phyloP scores from a whole-genome alignment of 2,329 filamentous ascomycete species.

The Fusarium sp. region DNA sequence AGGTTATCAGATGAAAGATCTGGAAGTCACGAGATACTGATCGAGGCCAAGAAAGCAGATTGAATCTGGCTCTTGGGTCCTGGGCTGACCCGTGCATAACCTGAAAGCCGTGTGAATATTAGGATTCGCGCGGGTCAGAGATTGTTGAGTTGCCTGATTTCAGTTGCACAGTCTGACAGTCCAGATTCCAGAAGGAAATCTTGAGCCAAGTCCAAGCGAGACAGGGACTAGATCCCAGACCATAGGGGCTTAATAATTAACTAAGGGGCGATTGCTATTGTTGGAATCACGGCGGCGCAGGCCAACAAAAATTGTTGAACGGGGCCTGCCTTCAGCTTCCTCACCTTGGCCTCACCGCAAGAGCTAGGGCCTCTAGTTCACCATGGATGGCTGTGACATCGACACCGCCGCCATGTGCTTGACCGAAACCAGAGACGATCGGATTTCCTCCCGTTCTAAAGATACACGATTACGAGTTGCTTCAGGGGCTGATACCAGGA shows the following conservation, averaged over 20 bases:
- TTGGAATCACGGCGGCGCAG: constrained; percentile 30
- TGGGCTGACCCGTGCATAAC: constrained; percentile 20
- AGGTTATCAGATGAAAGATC: constrained; percentile 15
- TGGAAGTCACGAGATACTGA: constrained; percentile 22
- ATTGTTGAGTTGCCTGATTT: constrained; percentile 32
- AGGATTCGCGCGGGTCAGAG: constrained; percentile 22
- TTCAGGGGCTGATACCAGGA: constrained; percentile 9
- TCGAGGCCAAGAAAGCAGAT: constrained; percentile 6
- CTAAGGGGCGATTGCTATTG: constrained; percentile 33
- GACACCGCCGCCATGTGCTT: constrained; percentile 24
- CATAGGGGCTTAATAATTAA: neutral
- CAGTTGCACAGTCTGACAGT: constrained; percentile 11
- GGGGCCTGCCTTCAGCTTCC: constrained; percentile 16
- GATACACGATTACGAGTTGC: constrained; percentile 19
- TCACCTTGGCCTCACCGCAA: constrained; percentile 38
- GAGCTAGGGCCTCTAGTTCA: constrained; percentile 17
- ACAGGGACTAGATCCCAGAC: neutral
- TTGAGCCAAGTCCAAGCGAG: constrained; percentile 2
- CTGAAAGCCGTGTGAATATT: constrained; percentile 20
- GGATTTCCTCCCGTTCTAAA: constrained; percentile 2
- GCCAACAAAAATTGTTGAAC: constrained; percentile 39
- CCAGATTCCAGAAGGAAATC: constrained; percentile 17
- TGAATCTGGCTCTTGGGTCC: constrained; percentile 4
- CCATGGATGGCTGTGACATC: neutral
- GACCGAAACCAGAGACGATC: constrained; percentile 19